Evolutionary conservation across 2,329 filamentous ascomycete species (phyloP).

Genomic region (Dichotomopilus funicola): DNA sequence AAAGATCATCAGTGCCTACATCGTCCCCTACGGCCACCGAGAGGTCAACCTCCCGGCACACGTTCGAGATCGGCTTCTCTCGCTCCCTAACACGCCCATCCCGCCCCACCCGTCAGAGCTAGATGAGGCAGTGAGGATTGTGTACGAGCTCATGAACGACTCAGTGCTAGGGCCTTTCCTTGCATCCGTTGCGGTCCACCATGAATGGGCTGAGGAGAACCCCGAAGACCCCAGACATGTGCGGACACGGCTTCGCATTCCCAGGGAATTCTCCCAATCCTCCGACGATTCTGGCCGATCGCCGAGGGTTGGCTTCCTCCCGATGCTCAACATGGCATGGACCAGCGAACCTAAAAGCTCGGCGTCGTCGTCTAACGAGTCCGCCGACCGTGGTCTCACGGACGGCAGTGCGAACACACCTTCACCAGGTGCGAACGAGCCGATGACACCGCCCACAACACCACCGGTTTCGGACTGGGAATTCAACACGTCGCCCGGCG

Average conservation of each 20-base stretch:
- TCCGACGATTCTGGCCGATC: slow-evolving; percentile 37
- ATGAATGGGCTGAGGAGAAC: slow-evolving; percentile 30
- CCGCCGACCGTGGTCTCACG: slow-evolving; percentile 43
- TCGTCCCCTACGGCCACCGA: slow-evolving; percentile 73
- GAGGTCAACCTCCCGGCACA: slow-evolving; percentile 87
- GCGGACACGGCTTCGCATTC: slow-evolving; percentile 34
- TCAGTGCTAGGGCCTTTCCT: slow-evolving; percentile 90
- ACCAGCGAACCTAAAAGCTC: slow-evolving; percentile 35
- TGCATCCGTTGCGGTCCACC: slow-evolving; percentile 49
- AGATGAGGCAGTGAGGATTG: slow-evolving; percentile 76
- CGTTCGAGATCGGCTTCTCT: slow-evolving; percentile 74
- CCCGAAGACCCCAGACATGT: slow-evolving; percentile 30
- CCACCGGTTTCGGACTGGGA: slow-evolving; percentile 57
- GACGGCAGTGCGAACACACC: slow-evolving; percentile 61
- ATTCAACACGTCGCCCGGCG: slow-evolving; percentile 46
- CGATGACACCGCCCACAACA: slow-evolving; percentile 68
- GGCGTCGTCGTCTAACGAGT: slow-evolving; percentile 40
- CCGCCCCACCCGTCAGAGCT: slow-evolving; percentile 71
- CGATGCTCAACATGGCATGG: slow-evolving; percentile 36
- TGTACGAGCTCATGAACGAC: slow-evolving; percentile 96
- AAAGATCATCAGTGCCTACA: slow-evolving; percentile 83
- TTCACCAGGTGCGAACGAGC: slow-evolving; percentile 51
- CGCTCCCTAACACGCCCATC: slow-evolving; percentile 47
- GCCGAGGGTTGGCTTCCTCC: slow-evolving; percentile 38
- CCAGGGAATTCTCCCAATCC: slow-evolving; percentile 29